Evolutionary conservation across 495 filamentous ascomycete genomes (phyloP), one percentile per base, ranked within the genome.

Genomic region (Hyaloscypha finlandica): DNA sequence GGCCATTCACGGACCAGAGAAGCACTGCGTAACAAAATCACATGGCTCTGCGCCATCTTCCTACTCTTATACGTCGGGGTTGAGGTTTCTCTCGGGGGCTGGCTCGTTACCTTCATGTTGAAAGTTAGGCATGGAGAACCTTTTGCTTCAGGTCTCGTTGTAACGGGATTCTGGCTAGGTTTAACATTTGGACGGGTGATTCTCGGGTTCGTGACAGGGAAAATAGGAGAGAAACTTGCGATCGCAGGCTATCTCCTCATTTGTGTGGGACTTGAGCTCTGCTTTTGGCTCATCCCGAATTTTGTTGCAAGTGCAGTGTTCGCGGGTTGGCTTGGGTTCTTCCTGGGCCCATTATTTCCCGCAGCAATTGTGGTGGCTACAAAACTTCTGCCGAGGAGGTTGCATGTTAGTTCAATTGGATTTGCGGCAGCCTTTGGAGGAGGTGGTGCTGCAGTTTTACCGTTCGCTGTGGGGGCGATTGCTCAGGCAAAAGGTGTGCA

Each of bases 41-140:
- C 90, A 31, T 97, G 92, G 92, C 76, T 95, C 29, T 85, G 86
- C 42, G 84, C 93, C 9, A 53, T 90, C 19, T 96, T 96, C 77
- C 77, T 95, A 45, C 81, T 96, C 3, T 85, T 85, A 48, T 96
- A 95, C 71, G 91, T 95, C 12, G 93, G 93, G 52, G 79, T 88
- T n/a, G 93, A 97, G 74, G 93, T 97, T 25, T 87, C 89, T 0
- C 82, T 96, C 0, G 92, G 92, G 35, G 90, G 93, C 19, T 97
- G 92, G 93, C 88, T 96, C 48, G 91, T 94, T 52, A 92, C 90
- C 2, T 96, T 94, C 78, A 85, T 96, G 77, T 88, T 95, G 67
- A 83, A 79, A 31, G 90, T 92, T 55, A 88, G 93, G 12, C 77
- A 88, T 64, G 92, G 90, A 5, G 83, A 89, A 51, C 86, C 88